A percentile compares a stretch with the other conserved stretches of the same genome.
Evolutionary conservation across 169 alveolate genomes (phyloP).

Genomic region (Plasmodium relictum): DNA sequence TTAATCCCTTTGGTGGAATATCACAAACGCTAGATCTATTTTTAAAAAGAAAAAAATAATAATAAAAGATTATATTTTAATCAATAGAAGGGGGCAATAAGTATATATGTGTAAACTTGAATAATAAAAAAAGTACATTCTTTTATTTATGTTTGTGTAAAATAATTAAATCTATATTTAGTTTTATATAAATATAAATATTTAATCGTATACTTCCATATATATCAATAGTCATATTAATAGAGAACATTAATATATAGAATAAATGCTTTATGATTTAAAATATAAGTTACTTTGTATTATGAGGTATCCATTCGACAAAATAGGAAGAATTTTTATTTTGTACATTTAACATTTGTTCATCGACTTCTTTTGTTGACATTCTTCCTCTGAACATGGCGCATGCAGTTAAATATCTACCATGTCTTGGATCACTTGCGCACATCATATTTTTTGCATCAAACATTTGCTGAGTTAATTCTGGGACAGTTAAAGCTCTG

Average conservation of each 20-base stretch:
- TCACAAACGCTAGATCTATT: slow-evolving; percentile 96
- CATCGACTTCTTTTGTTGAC: slow-evolving; percentile 99
- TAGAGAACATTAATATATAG: background rate
- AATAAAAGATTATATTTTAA: background rate
- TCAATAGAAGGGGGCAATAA: background rate
- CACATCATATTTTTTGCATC: slow-evolving; percentile 99
- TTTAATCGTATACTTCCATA: background rate
- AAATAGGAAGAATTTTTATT: slow-evolving; percentile 98
- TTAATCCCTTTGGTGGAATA: slow-evolving; percentile 98
- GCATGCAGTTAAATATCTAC: slow-evolving; percentile 98
- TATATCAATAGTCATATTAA: background rate
- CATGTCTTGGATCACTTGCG: slow-evolving; percentile 99
- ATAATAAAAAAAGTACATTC: background rate
- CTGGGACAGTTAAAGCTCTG: slow-evolving; percentile 99
- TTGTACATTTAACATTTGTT: slow-evolving; percentile 98
- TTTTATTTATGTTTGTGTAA: too few relatives aligned
- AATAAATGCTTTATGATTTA: background rate
- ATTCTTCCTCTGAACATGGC: slow-evolving; percentile 99
- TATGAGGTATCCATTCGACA: slow-evolving; percentile 99
- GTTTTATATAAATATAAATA: background rate
- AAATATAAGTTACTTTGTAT: slow-evolving; percentile 87
- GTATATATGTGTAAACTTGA: background rate
- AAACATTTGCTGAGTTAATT: slow-evolving; percentile 99
- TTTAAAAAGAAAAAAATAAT: slow-evolving; percentile 5
- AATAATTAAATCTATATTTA: background rate